Evolutionary conservation across 2,329 filamentous ascomycete genomes (phyloP), one percentile per base, ranked within the genome.

Genomic region (Tolypocladium cylindrosporum): DNA sequence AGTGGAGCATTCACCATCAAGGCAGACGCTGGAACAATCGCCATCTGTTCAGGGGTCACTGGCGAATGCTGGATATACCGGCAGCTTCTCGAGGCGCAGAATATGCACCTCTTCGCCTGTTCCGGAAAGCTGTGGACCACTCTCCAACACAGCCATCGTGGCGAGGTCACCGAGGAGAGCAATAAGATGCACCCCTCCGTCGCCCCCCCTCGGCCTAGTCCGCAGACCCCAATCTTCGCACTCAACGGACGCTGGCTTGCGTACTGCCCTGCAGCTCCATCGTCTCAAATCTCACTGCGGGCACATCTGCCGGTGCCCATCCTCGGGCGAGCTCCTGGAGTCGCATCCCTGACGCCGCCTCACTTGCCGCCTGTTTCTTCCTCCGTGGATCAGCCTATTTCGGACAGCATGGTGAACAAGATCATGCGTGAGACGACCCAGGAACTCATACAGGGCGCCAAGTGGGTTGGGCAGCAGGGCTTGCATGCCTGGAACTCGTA

Each of bases 61-160:
- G 93, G 93, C 14, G 93, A 97, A 73, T 86, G 93, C 52, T 96
- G 89, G 79, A 77, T 96, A 9, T 97, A 82, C 65, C 75, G 79
- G 10, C 81, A 85, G 61, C 69, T 77, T 10, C 64, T 73, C 11
- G 68, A 73, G 57, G 67, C 71, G 1, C 72, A 74, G 53, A 79
- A 80, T 27, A 67, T 71, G 1, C 73, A 74, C 27, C 63, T 75
- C 51, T 87, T 81, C 69, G 77, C 73, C 42, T 97, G 91, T 66
- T 78, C 94, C 57, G 92, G 88, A 24, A 99, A 99, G 74, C 76
- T 95, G 21, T 99, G 94, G 94, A 97, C 94, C 0, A 87, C 86
- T 51, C 77, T 96, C 36, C 90, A 94, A 67, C 81, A 85, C 62
- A 75, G 76, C 37, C 72, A 76, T 21, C 78, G 78, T 59, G 75